These are phyloP conservation scores for Fraxinus xanthoxyloides DNA, from an alignment of 305 asterid species.

Conservation along the genomic window DNA sequence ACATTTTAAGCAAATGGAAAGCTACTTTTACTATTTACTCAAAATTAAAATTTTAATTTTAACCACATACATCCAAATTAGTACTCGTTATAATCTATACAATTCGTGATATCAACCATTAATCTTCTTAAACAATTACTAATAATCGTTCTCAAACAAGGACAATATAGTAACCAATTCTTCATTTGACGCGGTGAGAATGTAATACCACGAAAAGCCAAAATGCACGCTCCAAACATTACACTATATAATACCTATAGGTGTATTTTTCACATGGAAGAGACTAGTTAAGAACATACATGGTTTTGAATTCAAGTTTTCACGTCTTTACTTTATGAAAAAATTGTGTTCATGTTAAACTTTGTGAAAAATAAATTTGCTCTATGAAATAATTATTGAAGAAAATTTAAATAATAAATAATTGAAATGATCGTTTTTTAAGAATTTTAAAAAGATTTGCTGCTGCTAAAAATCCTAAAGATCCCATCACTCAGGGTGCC, in stretches of 20 bases:
- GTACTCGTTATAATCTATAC: too few species aligned
- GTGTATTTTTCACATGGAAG: neutral
- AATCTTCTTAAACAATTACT: too few species aligned
- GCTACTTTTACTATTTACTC: neutral
- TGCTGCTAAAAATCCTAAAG: neutral
- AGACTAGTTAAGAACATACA: neutral
- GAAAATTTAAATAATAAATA: neutral
- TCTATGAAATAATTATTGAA: neutral
- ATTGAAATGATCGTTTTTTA: neutral
- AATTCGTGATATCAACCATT: too few species aligned
- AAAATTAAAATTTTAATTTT: too few species aligned
- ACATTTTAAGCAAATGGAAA: neutral
- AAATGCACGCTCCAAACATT: neutral
- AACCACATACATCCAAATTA: too few species aligned
- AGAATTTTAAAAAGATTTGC: neutral
- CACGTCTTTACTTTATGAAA: neutral
- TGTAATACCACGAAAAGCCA: neutral
- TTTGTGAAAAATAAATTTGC: neutral
- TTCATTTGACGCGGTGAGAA: neutral
- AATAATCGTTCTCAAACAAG: neutral
- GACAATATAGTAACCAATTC: neutral
- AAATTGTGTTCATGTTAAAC: neutral
- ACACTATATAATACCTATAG: neutral
- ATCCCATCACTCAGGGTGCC: neutral
- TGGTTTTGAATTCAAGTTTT: neutral